phyloP scores from a whole-genome alignment of 2,329 filamentous ascomycete species.

The Alternaria conjuncta region DNA sequence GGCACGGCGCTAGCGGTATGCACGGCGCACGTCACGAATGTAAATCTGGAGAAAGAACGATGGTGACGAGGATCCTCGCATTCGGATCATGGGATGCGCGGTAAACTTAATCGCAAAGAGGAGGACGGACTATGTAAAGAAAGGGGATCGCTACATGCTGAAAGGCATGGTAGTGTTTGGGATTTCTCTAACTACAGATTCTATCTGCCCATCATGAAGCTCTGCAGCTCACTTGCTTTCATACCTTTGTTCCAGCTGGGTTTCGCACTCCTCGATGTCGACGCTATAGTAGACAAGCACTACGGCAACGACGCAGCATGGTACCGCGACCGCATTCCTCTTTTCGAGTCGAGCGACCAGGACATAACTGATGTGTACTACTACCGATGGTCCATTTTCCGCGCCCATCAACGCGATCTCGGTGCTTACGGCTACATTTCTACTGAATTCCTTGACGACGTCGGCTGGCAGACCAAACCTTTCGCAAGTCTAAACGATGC shows the following conservation, averaged over 20 bases:
- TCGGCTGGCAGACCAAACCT: slow-evolving; percentile 52
- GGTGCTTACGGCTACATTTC: slow-evolving; percentile 53
- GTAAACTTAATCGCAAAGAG: neutral
- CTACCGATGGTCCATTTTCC: slow-evolving; percentile 55
- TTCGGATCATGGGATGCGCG: neutral
- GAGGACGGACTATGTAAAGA: neutral
- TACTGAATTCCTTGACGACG: slow-evolving; percentile 55
- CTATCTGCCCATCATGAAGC: neutral
- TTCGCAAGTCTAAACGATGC: slow-evolving; percentile 55
- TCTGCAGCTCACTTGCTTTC: neutral
- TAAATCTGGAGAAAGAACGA: neutral
- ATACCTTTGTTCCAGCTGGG: neutral
- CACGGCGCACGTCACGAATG: neutral
- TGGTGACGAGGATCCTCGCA: neutral
- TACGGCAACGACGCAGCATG: slow-evolving; percentile 52
- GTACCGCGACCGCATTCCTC: slow-evolving; percentile 49
- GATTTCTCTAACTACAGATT: neutral
- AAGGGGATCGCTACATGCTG: neutral
- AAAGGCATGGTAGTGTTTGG: neutral
- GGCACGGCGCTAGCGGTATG: neutral
- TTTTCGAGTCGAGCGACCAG: slow-evolving; percentile 49
- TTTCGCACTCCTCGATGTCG: slow-evolving; percentile 28
- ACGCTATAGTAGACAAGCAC: slow-evolving; percentile 40
- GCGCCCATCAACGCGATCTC: slow-evolving; percentile 54
- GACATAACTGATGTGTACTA: slow-evolving; percentile 54